A percentile compares a stretch with the other conserved stretches of the same genome.
Conservation (phyloP, 2,329 filamentous ascomycete genomes). For the Neurospora crassa region DNA sequence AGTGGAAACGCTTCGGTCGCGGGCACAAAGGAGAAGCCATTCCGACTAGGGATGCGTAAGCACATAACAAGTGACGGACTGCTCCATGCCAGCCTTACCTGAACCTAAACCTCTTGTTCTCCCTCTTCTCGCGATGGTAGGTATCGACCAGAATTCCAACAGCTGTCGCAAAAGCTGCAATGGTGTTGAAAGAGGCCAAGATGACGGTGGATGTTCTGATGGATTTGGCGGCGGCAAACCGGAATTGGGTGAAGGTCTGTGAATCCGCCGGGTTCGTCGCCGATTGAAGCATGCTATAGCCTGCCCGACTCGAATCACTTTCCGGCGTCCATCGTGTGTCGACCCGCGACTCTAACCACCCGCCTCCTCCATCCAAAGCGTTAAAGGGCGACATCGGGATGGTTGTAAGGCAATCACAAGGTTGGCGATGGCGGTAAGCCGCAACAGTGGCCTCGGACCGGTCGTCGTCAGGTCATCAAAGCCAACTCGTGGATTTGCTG, state of each 20-base stretch:
- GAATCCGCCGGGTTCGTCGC: slow-evolving; percentile 31
- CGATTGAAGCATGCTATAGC: slow-evolving; percentile 16
- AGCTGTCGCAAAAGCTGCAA: slow-evolving; percentile 47
- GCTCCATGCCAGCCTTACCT: slow-evolving; percentile 25
- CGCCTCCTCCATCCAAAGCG: slow-evolving; percentile 15
- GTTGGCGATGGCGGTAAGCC: slow-evolving; percentile 23
- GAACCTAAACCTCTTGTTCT: slow-evolving; percentile 29
- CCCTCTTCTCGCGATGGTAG: slow-evolving; percentile 36
- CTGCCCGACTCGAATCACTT: slow-evolving; percentile 9
- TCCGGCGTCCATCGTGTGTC: slow-evolving; percentile 13
- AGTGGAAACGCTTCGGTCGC: slow-evolving; percentile 45
- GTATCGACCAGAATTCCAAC: slow-evolving; percentile 48
- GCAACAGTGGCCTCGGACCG: slow-evolving; percentile 22
- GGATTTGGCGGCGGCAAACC: slow-evolving; percentile 44
- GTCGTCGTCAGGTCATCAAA: slow-evolving; percentile 37
- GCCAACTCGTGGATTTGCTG: slow-evolving; percentile 22
- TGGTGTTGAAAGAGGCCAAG: slow-evolving; percentile 49
- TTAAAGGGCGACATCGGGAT: slow-evolving; percentile 19
- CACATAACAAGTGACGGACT: background rate
- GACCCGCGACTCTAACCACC: slow-evolving; percentile 24
- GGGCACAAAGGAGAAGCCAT: slow-evolving; percentile 33
- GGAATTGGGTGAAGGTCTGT: slow-evolving; percentile 37
- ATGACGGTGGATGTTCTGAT: slow-evolving; percentile 53
- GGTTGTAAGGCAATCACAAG: slow-evolving; percentile 16
- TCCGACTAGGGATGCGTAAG: slow-evolving; percentile 21